Base-by-base conservation (phyloP, 192 early-diverging fungal genomes). In the Umbelopsis sp. region DNA sequence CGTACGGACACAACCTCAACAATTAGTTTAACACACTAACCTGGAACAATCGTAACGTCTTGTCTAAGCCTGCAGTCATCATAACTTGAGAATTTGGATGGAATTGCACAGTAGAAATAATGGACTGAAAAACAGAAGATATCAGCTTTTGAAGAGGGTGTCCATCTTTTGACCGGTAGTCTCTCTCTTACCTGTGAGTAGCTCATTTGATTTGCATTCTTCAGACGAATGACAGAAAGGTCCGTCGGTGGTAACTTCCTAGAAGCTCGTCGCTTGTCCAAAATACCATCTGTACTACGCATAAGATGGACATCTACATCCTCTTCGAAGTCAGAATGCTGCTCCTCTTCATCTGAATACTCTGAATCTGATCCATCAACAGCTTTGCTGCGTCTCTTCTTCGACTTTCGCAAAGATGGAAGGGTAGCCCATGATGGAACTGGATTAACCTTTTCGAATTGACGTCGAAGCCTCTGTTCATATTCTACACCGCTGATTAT, bases 71-170 rank as follows among this genome's bases (percentile, higher is more conserved):
- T 4, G 90, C 92, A 0, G 96, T 97, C 74, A 99, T 71, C 51
- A 98, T 67, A 25, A 98, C 93, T 47, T 90, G 90, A 11, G 94
- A 90, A 50, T 86, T 92, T 10, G 97, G 97, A 74, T 99, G 97
- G 85, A 97, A 99, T 70, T 86, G 77, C 2, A 94, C 75, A 20
- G 84, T 82, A 59, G 89, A 86, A 17, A 98, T 81, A 4, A 85
- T 86, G 6, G 85, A 74, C 84, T 92, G 73, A n/a, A 74, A 2
- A 52, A 56, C 68, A 68, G 72, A 6, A 72, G 68, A 65, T 78
- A 74, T 0, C 71, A 65, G 31, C 20, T 20, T 62, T 31, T 17
- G 9, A 62, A 4, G 29, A 8, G 26, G 29, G 17, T 29, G 14
- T 32, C n/a, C n/a, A n/a, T n/a, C n/a, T n/a, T 29, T 32, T 34